A percentile compares a stretch with the other conserved stretches of the same genome.
These are phyloP conservation scores for Metroxylon sagu DNA, from an alignment of 176 grass and related monocot species.

Conservation along the genomic window DNA sequence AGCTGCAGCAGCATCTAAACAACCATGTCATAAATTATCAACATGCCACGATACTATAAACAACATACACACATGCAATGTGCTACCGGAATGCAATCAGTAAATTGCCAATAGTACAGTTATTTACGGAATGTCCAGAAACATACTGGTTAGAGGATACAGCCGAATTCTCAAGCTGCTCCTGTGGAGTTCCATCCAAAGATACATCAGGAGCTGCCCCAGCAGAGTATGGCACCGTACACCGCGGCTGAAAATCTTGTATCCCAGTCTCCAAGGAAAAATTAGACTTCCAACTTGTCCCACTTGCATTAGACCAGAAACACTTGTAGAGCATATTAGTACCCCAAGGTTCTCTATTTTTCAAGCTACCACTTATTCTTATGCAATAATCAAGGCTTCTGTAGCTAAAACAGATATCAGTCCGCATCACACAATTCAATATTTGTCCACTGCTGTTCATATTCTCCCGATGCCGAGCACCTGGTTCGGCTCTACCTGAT, in stretches of 20 bases:
- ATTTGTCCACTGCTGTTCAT: not conserved
- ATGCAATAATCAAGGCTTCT: constrained; percentile 2
- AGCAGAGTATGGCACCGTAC: not conserved
- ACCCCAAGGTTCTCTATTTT: constrained; percentile 7
- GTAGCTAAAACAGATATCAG: not conserved
- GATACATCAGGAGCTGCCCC: not conserved
- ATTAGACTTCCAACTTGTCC: constrained; percentile 5
- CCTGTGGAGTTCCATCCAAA: not conserved
- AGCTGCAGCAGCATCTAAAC: too few species aligned
- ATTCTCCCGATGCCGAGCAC: not conserved
- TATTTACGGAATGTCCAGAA: too few species aligned
- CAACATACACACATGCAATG: not conserved
- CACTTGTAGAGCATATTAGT: constrained; percentile 21
- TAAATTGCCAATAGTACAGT: not conserved
- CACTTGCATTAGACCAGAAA: constrained; percentile 17
- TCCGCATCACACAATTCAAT: not conserved
- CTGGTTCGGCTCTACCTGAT: not conserved
- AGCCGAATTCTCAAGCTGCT: not conserved
- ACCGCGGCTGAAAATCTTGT: not conserved
- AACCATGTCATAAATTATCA: too few species aligned
- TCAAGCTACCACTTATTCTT: constrained; percentile 16
- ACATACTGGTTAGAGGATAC: not conserved
- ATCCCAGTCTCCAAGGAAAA: not conserved
- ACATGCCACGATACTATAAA: too few species aligned
- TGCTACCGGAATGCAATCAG: not conserved